Percentiles rank a stretch among this genome's conserved stretches.
Evolutionary conservation across 345 rosid species (phyloP).

Genomic region (Brassica incana): DNA sequence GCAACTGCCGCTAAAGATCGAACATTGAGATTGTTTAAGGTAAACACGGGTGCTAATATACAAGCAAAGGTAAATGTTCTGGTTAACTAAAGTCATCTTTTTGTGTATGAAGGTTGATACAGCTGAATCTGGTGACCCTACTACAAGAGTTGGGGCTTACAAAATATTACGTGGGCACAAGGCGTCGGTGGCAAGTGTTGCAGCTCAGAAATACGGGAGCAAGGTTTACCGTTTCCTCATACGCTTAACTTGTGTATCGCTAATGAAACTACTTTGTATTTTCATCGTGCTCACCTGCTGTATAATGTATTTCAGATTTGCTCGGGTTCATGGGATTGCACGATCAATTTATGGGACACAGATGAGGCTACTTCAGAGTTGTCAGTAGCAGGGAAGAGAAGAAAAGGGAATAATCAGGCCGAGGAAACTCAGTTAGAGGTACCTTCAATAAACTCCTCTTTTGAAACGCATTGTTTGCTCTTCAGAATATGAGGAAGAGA

Average conservation of each 20-base stretch:
- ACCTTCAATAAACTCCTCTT: slow-evolving; percentile 6
- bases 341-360: slow-evolving; percentile 78
- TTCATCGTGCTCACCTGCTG: slow-evolving; percentile 10
- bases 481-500: slow-evolving; percentile 12
- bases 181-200: slow-evolving; percentile 85
- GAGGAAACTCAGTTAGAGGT: slow-evolving; percentile 81
- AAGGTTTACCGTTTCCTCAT: slow-evolving; percentile 51
- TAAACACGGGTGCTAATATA: slow-evolving; percentile 36
- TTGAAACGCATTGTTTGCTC: neutral
- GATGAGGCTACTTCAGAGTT: slow-evolving; percentile 52
- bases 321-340: slow-evolving; percentile 97
- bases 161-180: slow-evolving; percentile 84
- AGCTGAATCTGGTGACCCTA: slow-evolving; percentile 45
- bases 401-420: slow-evolving; percentile 66
- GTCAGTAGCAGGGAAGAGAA: slow-evolving; percentile 70
- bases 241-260: slow-evolving; percentile 13
- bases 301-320: slow-evolving; percentile 55
- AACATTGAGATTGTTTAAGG: slow-evolving; percentile 93
- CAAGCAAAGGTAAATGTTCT: slow-evolving; percentile 3
- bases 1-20: slow-evolving; percentile 95
- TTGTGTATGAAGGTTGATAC: slow-evolving; percentile 52
- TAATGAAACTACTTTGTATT: neutral
- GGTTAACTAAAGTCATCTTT: slow-evolving; percentile 22
- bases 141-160: slow-evolving; percentile 61
- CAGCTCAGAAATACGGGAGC: slow-evolving; percentile 61